Evolutionary conservation across 306 rosid species (phyloP).

Genomic region (Begonia masoniana): DNA sequence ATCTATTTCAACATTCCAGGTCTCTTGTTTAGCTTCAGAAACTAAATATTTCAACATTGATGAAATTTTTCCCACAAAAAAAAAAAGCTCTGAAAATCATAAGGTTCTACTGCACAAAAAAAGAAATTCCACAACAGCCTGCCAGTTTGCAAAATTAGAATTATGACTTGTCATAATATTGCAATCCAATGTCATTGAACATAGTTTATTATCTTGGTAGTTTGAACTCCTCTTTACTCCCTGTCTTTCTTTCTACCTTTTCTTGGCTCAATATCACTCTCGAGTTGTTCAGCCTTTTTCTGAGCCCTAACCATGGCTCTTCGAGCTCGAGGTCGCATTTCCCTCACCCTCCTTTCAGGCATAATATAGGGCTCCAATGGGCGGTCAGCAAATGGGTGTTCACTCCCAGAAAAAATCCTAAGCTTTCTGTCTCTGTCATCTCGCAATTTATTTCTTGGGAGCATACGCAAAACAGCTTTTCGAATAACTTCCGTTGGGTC

Average conservation of each 20-base stretch:
- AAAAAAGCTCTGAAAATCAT: no score
- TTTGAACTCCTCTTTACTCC: no score
- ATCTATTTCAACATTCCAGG: no score
- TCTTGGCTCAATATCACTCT: conserved; percentile 18
- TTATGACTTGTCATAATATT: no score
- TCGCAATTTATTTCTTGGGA: conserved; percentile 85
- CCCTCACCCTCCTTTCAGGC: conserved; percentile 71
- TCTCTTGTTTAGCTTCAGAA: no score
- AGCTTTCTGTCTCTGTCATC: conserved; percentile 86
- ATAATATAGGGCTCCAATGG: conserved; percentile 64
- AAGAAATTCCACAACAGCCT: no score
- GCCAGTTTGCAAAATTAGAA: no score
- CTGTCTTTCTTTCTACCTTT: conserved; percentile 31
- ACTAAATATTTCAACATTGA: no score
- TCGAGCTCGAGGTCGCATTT: conserved; percentile 73
- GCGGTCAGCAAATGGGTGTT: conserved; percentile 72
- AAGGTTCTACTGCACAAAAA: no score
- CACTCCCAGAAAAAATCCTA: conserved; percentile 65
- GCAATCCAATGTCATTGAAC: no score
- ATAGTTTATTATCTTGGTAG: no score
- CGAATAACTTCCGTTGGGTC: conserved; percentile 95
- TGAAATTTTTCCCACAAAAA: no score
- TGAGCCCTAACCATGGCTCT: conserved; percentile 87
- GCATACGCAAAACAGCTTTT: conserved; percentile 92
- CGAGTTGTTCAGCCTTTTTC: conserved; percentile 63